Evolutionary conservation across 1,284 basidiomycete species (phyloP).

Genomic region (Dichomitus squalens): DNA sequence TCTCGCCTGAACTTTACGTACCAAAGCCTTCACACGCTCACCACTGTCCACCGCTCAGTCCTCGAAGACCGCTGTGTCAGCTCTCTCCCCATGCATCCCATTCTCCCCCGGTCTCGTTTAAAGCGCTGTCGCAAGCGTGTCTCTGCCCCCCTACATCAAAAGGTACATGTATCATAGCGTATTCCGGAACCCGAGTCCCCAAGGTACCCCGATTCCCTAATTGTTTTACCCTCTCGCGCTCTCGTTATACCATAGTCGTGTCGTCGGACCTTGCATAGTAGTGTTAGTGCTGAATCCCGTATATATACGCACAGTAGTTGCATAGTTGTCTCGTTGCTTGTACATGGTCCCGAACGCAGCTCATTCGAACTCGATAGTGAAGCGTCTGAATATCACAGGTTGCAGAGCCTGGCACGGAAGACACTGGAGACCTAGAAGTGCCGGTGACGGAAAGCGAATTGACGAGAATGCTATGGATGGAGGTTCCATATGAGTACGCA

Average conservation of each 20-base stretch:
- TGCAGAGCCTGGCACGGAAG: not conserved
- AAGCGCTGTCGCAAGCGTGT: not conserved
- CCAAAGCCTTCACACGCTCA: not conserved
- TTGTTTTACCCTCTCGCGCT: constrained; percentile 10
- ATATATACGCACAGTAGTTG: not conserved
- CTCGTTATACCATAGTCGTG: constrained; percentile 12
- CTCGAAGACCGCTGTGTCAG: not conserved
- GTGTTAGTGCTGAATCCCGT: not conserved
- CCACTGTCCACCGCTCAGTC: not conserved
- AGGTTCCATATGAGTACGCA: too few species aligned
- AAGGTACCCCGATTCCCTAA: constrained; percentile 10
- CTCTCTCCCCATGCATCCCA: not conserved
- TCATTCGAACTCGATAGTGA: not conserved
- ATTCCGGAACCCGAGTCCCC: not conserved
- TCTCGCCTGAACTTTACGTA: not conserved
- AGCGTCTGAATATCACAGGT: not conserved
- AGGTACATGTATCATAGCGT: not conserved
- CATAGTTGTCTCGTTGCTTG: not conserved
- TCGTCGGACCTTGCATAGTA: not conserved
- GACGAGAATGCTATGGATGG: too few species aligned
- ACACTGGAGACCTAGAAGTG: too few species aligned
- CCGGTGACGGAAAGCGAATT: too few species aligned
- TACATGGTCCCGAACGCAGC: not conserved
- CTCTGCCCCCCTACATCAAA: not conserved
- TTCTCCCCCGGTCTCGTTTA: not conserved